Conservation (phyloP, 805 yeast genomes). For the Myxozyma vanderwaltii region DNA sequence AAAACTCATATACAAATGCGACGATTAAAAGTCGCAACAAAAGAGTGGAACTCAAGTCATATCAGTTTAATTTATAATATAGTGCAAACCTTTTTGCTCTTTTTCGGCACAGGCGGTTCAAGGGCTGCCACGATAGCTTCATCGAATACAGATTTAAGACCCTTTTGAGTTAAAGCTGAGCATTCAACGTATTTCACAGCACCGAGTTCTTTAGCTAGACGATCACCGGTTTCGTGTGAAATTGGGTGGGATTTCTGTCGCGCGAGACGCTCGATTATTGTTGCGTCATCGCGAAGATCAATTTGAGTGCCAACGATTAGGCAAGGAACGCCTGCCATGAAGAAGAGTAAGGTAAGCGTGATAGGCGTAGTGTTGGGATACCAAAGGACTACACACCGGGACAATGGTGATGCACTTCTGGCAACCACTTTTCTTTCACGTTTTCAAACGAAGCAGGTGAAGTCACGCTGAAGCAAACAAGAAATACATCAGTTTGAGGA, state of each 20-base stretch:
- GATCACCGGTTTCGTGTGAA: conserved; percentile 83
- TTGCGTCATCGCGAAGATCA: conserved; percentile 91
- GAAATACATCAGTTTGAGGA: conserved; percentile 95
- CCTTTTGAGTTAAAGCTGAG: conserved; percentile 95
- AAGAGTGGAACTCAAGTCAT: too few species aligned
- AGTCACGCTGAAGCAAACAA: conserved; percentile 94
- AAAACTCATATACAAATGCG: too few species aligned
- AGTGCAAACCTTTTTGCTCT: conserved; percentile 51
- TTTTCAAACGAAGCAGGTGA: conserved; percentile 97
- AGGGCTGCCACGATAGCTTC: conserved; percentile 98
- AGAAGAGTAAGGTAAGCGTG: not conserved
- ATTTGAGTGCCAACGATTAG: conserved; percentile 96
- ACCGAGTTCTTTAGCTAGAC: conserved; percentile 87
- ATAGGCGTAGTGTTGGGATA: not conserved
- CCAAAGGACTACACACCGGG: conserved; percentile 46
- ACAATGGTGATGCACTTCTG: conserved; percentile 96
- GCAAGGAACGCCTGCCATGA: conserved; percentile 81
- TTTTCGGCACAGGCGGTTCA: conserved; percentile 92
- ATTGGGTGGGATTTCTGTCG: conserved; percentile 90
- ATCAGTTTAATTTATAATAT: conserved; percentile 20
- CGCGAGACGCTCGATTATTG: conserved; percentile 82
- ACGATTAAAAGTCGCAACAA: too few species aligned
- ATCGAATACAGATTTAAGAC: conserved; percentile 96
- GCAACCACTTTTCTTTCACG: conserved; percentile 98
- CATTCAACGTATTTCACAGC: conserved; percentile 98